phyloP scores from a whole-genome alignment of 1,284 basidiomycete genomes.

The Mycena sp. region DNA sequence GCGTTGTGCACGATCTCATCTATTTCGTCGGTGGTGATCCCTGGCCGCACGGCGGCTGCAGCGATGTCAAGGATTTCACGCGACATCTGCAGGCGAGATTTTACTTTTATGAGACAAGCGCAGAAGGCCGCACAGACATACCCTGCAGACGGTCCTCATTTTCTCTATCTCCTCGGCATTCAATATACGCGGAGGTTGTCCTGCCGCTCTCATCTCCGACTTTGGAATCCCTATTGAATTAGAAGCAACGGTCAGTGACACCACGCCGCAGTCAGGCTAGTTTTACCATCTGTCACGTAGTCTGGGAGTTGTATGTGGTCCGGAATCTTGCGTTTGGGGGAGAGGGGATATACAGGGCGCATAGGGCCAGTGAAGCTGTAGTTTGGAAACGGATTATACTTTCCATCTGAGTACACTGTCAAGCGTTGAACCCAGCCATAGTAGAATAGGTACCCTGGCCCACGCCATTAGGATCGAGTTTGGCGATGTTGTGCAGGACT shows the following conservation, averaged over 20 bases:
- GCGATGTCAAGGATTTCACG: conserved; percentile 94
- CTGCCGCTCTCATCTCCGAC: conserved; percentile 66
- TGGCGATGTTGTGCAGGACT: conserved; percentile 74
- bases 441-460: conserved; percentile 43
- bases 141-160: conserved; percentile 82
- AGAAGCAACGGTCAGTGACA: background rate
- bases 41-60: conserved; percentile 87
- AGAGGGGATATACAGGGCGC: conserved; percentile 82
- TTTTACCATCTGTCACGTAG: conserved; percentile 79
- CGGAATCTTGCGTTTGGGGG: conserved; percentile 76
- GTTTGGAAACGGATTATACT: conserved; percentile 80
- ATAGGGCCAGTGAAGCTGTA: conserved; percentile 78
- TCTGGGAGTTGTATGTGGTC: conserved; percentile 84
- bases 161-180: conserved; percentile 78
- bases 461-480: conserved; percentile 48
- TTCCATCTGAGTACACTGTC: conserved; percentile 60
- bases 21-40: conserved; percentile 95
- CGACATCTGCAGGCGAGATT: conserved; percentile 31
- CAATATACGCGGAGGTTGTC: conserved; percentile 76
- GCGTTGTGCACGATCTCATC: conserved; percentile 97
- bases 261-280: conserved; percentile 9
- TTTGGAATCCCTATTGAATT: conserved; percentile 64
- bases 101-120: conserved; percentile 6
- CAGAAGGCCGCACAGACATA: conserved; percentile 51
- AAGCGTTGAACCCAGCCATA: conserved; percentile 33